Percentiles rank a stretch among this genome's conserved stretches.
phyloP scores from a whole-genome alignment of 192 early-diverging fungal species.

The Backusella circina region DNA sequence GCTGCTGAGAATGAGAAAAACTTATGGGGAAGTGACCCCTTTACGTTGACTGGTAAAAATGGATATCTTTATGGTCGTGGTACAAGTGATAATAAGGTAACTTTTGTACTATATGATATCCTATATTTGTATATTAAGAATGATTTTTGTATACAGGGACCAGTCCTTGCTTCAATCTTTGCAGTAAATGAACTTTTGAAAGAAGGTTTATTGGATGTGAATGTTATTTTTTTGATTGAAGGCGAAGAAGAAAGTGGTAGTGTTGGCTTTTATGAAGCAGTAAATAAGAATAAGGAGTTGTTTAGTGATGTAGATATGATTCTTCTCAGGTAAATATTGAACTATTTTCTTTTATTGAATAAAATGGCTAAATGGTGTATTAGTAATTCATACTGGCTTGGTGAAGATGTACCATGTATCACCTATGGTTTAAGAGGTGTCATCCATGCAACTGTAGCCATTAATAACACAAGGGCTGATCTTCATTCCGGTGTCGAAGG shows the following conservation, averaged over 20 bases:
- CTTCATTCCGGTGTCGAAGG: slow-evolving; percentile 76
- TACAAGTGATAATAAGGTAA: slow-evolving; percentile 71
- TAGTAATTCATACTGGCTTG: slow-evolving; percentile 79
- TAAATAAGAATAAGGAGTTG: slow-evolving; percentile 47
- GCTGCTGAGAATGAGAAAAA: slow-evolving; percentile 56
- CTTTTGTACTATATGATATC: not conserved
- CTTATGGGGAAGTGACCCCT: slow-evolving; percentile 62
- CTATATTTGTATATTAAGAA: not conserved
- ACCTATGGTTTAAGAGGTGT: slow-evolving; percentile 79
- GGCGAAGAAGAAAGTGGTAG: slow-evolving; percentile 81
- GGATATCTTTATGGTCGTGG: slow-evolving; percentile 77
- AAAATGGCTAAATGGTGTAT: slow-evolving; percentile 7
- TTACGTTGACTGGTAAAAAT: slow-evolving; percentile 58
- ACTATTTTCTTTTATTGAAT: slow-evolving; percentile 20
- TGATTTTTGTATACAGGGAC: slow-evolving; percentile 39
- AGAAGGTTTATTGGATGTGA: slow-evolving; percentile 50
- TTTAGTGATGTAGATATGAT: slow-evolving; percentile 54
- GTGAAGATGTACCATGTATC: slow-evolving; percentile 71
- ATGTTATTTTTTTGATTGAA: slow-evolving; percentile 75
- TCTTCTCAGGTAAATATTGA: slow-evolving; percentile 39
- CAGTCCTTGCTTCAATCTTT: slow-evolving; percentile 68
- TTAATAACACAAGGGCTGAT: slow-evolving; percentile 51
- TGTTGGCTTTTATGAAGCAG: slow-evolving; percentile 59
- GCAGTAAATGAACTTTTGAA: slow-evolving; percentile 64
- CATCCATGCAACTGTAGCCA: slow-evolving; percentile 57